Conservation (phyloP, 192 early-diverging fungal species). For the Chytriomyces confervae region DNA sequence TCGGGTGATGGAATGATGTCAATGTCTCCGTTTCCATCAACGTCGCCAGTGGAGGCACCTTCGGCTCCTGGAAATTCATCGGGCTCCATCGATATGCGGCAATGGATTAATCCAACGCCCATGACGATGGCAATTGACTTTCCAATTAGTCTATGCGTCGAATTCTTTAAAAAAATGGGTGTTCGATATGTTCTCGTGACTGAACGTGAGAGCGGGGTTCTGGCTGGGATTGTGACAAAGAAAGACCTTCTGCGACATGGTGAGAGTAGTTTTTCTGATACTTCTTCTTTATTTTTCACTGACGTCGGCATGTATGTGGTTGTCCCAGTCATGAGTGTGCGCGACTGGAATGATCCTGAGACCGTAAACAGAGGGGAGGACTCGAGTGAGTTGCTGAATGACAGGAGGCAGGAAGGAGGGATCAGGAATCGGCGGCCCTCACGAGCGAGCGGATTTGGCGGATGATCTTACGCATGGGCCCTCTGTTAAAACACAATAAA, state of each 20-base stretch:
- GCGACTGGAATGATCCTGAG: neutral
- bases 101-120: constrained; percentile 58
- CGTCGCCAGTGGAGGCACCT: neutral
- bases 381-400: no score
- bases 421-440: neutral
- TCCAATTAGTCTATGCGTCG: constrained; percentile 53
- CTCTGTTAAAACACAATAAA: no score
- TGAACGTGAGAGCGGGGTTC: constrained; percentile 30
- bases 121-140: constrained; percentile 49
- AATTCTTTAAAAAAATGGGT: constrained; percentile 64
- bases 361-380: no score
- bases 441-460: neutral
- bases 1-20: constrained; percentile 6
- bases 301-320: neutral
- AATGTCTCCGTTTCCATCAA: constrained; percentile 16
- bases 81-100: constrained; percentile 45
- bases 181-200: constrained; percentile 50
- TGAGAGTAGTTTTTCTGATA: constrained; percentile 1
- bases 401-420: neutral
- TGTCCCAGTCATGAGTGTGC: neutral
- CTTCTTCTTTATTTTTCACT: neutral
- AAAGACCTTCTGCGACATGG: constrained; percentile 54
- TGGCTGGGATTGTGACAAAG: constrained; percentile 50
- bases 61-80: neutral
- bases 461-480: neutral